These are phyloP conservation scores for Fusarium sp. DNA, from an alignment of 2,329 filamentous ascomycete genomes.

Conservation along the genomic window DNA sequence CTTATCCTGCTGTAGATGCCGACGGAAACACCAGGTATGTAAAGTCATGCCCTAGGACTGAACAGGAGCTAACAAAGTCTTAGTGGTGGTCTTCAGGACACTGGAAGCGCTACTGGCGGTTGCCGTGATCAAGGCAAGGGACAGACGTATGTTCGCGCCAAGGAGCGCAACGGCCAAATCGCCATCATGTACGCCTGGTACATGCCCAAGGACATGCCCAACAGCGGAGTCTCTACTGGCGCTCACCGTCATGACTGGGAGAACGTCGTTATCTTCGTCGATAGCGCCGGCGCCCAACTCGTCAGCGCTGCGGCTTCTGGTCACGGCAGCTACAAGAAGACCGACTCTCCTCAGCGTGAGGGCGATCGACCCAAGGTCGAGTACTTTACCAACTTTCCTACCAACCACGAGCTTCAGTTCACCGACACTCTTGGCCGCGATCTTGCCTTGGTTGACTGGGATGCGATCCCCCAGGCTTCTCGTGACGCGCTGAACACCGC, in stretches of 20 bases:
- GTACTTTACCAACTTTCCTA: conserved; percentile 45
- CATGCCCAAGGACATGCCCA: conserved; percentile 56
- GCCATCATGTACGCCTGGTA: conserved; percentile 57
- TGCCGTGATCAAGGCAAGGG: conserved; percentile 47
- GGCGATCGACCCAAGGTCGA: conserved; percentile 43
- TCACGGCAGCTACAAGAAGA: conserved; percentile 49
- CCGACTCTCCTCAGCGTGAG: conserved; percentile 27
- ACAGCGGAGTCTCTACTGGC: conserved; percentile 40
- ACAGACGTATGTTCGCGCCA: conserved; percentile 51
- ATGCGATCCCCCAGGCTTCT: conserved; percentile 48
- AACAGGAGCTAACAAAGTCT: not conserved
- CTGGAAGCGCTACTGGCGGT: conserved; percentile 43
- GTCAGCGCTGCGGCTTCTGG: conserved; percentile 48
- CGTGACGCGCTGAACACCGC: conserved; percentile 48
- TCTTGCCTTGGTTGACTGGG: conserved; percentile 55
- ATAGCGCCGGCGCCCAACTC: conserved; percentile 45
- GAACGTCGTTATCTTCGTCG: conserved; percentile 47
- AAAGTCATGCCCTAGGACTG: not conserved
- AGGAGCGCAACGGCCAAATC: conserved; percentile 42
- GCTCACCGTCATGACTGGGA: conserved; percentile 55
- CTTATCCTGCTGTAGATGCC: conserved; percentile 66
- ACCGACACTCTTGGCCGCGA: conserved; percentile 48
- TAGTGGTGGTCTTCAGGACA: conserved; percentile 49
- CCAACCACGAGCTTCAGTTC: conserved; percentile 51
- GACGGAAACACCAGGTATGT: conserved; percentile 62